Evolutionary conservation across 257 asterid species (phyloP), one percentile per base, ranked within the genome.

Genomic region (Gynochthodes officinalis): DNA sequence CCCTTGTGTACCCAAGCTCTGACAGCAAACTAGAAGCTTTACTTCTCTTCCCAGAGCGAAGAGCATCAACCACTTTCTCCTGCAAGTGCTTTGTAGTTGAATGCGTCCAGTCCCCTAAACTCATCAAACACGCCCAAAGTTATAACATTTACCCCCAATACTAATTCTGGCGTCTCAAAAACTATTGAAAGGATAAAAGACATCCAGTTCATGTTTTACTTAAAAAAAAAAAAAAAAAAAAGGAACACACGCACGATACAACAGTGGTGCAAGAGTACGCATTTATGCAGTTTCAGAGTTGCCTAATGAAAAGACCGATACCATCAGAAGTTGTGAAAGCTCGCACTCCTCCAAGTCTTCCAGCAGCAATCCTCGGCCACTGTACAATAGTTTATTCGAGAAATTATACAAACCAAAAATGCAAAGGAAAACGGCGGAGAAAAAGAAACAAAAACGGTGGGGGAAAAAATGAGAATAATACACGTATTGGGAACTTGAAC

Each of bases 11-110:
- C 28, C 85, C 74, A 75, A 88, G 78, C 82, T 88, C 88, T 35
- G 86, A 83, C 65, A 93, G 82, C 69, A 91, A 85, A 53, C 68
- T 67, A 58, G 89, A 87, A 76, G 98, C 96, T 82, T 80, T 83
- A 68, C 80, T 78, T 77, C 91, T 88, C 77, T 88, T 87, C 69
- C 96, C 96, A 40, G 57, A 73, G 76, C 60, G 63, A 75, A 92
- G 96, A 69, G 96, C 96, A 74, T 73, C 77, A 58, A 92, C 81
- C 73, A 90, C 84, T 77, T 83, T 81, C 81, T 74, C 73, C 79
- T 82, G 90, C 67, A 82, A 40, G 57, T 58, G 53, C 72, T 83
- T 79, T 28, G 74, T 50, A 52, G 57, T 35, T 10, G 82, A 75
- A 71, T 70, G 65, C 75, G 59, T 44, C 63, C 65, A 57, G 76